Evolutionary conservation across 345 rosid species (phyloP).

Genomic region (Atalantia buxifolia): DNA sequence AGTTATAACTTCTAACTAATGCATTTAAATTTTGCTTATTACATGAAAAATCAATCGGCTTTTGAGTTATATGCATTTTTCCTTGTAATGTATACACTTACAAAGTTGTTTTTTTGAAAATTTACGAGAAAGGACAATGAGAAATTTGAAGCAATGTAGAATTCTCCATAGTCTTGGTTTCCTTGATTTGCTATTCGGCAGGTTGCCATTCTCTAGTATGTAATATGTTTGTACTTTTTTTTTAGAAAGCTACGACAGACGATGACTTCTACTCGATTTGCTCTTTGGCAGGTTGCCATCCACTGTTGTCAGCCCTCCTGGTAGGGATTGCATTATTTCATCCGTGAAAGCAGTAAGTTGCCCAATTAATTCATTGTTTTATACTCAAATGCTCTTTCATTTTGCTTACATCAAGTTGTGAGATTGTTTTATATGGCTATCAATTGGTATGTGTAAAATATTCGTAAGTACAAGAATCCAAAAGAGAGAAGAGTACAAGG

Average conservation of each 20-base stretch:
- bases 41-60: not conserved
- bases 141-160: conserved; percentile 52
- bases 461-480: not conserved
- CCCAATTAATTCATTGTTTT: not conserved
- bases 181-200: not conserved
- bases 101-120: conserved; percentile 85
- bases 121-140: conserved; percentile 61
- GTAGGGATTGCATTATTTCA: conserved; percentile 65
- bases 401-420: not conserved
- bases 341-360: conserved; percentile 83
- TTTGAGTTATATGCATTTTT: conserved; percentile 4
- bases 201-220: not conserved
- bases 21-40: not conserved
- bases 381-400: not conserved
- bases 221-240: conserved; percentile 5
- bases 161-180: not conserved
- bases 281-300: conserved; percentile 56
- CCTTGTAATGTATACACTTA: conserved; percentile 55
- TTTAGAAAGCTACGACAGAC: conserved; percentile 63
- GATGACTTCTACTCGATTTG: conserved; percentile 81
- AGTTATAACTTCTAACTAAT: too few relatives aligned
- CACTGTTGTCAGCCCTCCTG: conserved; percentile 71
- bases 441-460: not conserved
- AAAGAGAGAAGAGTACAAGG: not conserved
- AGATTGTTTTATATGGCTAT: not conserved